Evolutionary conservation across 495 filamentous ascomycete species (phyloP), one percentile per base, ranked within the genome.

Genomic region (Talaromyces ruber): DNA sequence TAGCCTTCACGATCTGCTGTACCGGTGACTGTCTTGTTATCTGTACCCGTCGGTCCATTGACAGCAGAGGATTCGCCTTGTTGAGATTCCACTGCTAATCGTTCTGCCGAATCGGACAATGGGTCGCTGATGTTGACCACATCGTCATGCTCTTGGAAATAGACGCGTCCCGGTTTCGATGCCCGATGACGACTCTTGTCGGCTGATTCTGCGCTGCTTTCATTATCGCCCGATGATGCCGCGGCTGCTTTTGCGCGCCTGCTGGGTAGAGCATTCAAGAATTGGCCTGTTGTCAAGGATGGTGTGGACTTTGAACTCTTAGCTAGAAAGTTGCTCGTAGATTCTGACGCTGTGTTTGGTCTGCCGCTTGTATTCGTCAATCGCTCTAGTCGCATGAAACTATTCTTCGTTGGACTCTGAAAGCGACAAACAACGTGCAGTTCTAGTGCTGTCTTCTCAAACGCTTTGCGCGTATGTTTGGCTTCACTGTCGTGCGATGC

Each of bases 351-450:
- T 18, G 63, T 26, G n/a, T n/a, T 60, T 11, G 62, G 50, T 18
- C 64, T 47, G 24, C 70, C 71, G 26, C 63, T 45, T 30, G 66
- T 66, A 43, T 70, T 68, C 28, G 70, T 37, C 6, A 78, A 57
- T 14, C 63, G 47, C 28, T 69, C 69, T 24, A 80, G 63, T 16
- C 77, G 74, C 21, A 63, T 63, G 66, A 80, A 79, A 59, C 77
- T 80, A 58, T 77, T 71, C 6, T 67, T 72, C 5, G 72, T 74
- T 7, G 77, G 77, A 16, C 72, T 74, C 63, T 78, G 77, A 59
- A 80, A 80, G 14, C 75, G 68, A 52, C 72, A 73, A 12, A 78
- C 77, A 26, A 79, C 77, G 24, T 70, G 74, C 24, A 80, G 61
- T 62, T 80, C 77, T 18, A 75, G 59, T 14, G 77, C 67, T 0